These are phyloP conservation scores for Syncephalis fuscata DNA, from an alignment of 371 early-diverging fungal genomes.

Conservation along the genomic window DNA sequence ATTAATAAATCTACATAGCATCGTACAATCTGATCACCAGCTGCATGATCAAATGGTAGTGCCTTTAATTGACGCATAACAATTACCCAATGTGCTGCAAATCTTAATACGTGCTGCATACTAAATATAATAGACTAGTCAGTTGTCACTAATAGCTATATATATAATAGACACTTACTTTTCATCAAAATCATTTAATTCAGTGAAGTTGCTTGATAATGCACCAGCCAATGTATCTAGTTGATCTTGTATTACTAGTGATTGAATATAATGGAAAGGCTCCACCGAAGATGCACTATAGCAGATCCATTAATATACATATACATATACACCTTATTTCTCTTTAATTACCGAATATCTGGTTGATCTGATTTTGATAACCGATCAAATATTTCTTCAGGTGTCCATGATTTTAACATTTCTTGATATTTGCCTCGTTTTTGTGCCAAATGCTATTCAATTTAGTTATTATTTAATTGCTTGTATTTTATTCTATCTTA, in stretches of 20 bases:
- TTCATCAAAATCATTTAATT: not conserved
- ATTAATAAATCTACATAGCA: not conserved
- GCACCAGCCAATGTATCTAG: not conserved
- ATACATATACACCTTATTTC: not conserved
- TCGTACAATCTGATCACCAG: not conserved
- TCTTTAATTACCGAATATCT: not conserved
- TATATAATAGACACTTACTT: not conserved
- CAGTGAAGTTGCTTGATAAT: not conserved
- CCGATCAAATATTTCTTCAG: not conserved
- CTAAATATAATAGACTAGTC: not conserved
- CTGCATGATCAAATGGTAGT: not conserved
- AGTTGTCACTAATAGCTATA: not conserved
- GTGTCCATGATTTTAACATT: not conserved
- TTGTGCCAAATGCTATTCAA: not conserved
- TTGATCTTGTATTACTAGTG: not conserved
- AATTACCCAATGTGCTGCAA: not conserved
- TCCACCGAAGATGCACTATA: not conserved
- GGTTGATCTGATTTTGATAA: not conserved
- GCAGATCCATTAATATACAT: too few species aligned
- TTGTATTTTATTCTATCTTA: not conserved
- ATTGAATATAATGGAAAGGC: not conserved
- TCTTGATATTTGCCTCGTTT: not conserved
- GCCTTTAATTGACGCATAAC: not conserved
- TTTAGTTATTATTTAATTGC: not conserved
- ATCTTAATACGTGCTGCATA: not conserved